These are phyloP conservation scores for Azolla pinnata DNA, from an alignment of 75 land plant species.

Conservation along the genomic window DNA sequence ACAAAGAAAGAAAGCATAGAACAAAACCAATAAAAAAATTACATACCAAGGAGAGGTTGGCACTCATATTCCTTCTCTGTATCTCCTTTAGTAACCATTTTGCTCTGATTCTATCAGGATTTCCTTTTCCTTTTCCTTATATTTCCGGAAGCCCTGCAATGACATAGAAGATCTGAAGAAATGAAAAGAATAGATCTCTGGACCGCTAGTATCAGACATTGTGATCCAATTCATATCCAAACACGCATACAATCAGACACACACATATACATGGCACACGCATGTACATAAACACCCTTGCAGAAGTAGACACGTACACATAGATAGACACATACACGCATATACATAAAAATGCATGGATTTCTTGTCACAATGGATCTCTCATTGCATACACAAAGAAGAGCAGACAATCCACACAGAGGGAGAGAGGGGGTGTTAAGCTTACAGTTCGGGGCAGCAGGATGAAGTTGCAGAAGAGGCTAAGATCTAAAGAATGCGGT, in stretches of 20 bases:
- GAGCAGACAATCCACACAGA: too few relatives aligned
- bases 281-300: not conserved
- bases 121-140: too few relatives aligned
- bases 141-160: not conserved
- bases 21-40: not conserved
- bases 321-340: slow-evolving; percentile 6
- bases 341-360: not conserved
- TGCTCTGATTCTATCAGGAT: not conserved
- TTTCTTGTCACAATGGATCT: not conserved
- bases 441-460: too few relatives aligned
- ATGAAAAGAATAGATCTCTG: too few relatives aligned
- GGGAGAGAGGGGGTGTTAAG: too few relatives aligned
- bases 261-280: not conserved
- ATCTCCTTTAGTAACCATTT: not conserved
- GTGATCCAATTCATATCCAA: too few relatives aligned
- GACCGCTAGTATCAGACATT: too few relatives aligned
- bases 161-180: not conserved
- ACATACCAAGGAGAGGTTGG: slow-evolving; percentile 14
- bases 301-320: not conserved
- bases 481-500: too few relatives aligned
- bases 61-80: slow-evolving; percentile 8
- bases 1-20: not conserved
- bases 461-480: too few relatives aligned
- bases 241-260: not conserved
- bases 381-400: too few relatives aligned